Evolutionary conservation across 331 rosid species (phyloP), one percentile per base, ranked within the genome.

Genomic region (Quercus phellos): DNA sequence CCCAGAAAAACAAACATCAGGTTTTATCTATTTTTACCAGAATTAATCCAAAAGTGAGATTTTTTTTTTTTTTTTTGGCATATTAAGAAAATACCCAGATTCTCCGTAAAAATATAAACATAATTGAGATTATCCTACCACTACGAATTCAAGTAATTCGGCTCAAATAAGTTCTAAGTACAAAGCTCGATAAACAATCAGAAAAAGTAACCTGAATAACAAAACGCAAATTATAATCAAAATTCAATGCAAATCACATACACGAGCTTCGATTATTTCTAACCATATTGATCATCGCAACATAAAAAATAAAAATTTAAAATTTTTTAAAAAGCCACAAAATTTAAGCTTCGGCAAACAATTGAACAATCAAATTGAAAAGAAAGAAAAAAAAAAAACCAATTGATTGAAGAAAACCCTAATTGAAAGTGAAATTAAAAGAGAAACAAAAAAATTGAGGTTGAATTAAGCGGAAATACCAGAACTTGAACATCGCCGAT

Each of bases 401-500:
- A 13, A 21, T 3, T 32, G 71, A 68, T 22, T 6, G 5, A 74
- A 38, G 54, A 55, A 56, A 74, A 68, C 16, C 69, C 56, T 51
- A 68, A 74, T 26, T 3, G 0, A 46, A 22, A 55, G 51, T 2
- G 68, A 61, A 14, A 26, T 18, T 5, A 80, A 29, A 66, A 21
- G 19, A 42, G 50, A 29, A 13, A 30, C 34, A 10, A 14, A 42
- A 14, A 51, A 12, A 29, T 29, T n/a, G 27, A 59, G 30, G 26
- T n/a, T 79, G 63, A 30, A 0, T 30, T 19, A 30, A 34, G 43
- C 27, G 34, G 38, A 30, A 29, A 51, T 88, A 88, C 91, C 91
- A 88, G 78, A 88, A 88, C 74, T 86, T 88, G 81, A 88, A 88
- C 89, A 88, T 88, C 77, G 16, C 17, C 16, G 13, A 35, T 66